phyloP scores from a whole-genome alignment of 768 basidiomycete genomes.

The Suillus discolor region DNA sequence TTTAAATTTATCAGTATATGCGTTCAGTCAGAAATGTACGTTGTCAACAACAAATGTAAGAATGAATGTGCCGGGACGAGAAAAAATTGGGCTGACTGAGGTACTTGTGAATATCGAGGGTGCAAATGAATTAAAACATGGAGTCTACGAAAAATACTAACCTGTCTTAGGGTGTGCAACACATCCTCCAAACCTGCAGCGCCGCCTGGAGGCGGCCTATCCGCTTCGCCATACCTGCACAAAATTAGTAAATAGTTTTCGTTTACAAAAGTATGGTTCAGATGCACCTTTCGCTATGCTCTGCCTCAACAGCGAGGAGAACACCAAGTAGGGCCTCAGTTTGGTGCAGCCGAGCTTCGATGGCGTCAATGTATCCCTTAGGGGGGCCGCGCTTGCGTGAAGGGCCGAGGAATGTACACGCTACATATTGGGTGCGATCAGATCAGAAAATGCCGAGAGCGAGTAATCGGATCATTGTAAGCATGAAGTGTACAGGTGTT shows the following conservation, averaged over 20 bases:
- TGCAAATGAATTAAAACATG: background rate
- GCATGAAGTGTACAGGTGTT: background rate
- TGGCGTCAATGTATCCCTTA: constrained; percentile 95
- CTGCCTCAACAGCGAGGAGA: constrained; percentile 53
- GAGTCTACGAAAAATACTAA: constrained; percentile 21
- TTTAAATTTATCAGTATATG: constrained; percentile 12
- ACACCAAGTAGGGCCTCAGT: constrained; percentile 89
- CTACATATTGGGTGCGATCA: constrained; percentile 35
- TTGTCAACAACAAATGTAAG: background rate
- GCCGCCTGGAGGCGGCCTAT: background rate
- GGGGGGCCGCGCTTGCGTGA: constrained; percentile 85
- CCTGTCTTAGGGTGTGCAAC: constrained; percentile 54
- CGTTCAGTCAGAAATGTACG: background rate
- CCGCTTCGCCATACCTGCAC: constrained; percentile 16
- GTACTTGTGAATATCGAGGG: background rate
- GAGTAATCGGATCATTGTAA: background rate
- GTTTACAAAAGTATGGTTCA: constrained; percentile 25
- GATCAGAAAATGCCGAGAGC: constrained; percentile 1
- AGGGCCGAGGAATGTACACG: constrained; percentile 78
- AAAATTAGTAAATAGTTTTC: background rate
- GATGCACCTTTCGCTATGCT: constrained; percentile 29
- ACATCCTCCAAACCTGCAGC: constrained; percentile 32
- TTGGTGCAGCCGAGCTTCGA: constrained; percentile 88
- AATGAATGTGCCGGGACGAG: background rate
- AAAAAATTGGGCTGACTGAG: background rate